Base-by-base conservation (phyloP, 352 stramenopile genomes). In the Globisporangium viniferum region DNA sequence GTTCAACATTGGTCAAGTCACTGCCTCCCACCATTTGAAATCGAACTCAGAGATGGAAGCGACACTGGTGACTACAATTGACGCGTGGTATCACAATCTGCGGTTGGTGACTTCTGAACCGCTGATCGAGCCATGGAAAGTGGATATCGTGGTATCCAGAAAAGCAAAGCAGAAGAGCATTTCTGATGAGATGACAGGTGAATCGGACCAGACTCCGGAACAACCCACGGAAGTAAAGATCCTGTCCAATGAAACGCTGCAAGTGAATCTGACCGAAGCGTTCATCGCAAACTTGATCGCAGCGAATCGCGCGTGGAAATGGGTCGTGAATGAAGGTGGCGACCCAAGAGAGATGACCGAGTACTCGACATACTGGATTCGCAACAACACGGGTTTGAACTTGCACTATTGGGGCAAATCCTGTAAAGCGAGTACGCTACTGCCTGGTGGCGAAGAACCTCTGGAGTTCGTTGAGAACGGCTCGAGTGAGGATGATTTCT, bases 331-430 rank as follows among this genome's bases (percentile, higher is more conserved):
- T n/a, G 81, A 86, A 68, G 78, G 81, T 36, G 81, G 74, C 10
- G 84, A 90, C 68, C 84, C 84, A 7, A 78, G 82, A 18, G 82
- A 93, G 69, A 89, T 89, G 74, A 86, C 79, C 12, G 82, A 93
- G 55, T 93, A 93, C 68, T 95, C 88, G 35, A 90, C 86, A 15
- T 94, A 94, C 62, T 93, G 85, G 82, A 94, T 95, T 53, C 83
- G 88, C 62, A 96, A 96, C 67, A 83, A 93, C 31, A 96, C 86
- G 3, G 89, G 89, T 33, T 73, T 96, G 36, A 73, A 73, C n/a
- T 69, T 96, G 64, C 75, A 81, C 20, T 95, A 95, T 58, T 92
- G 84, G 86, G 77, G 84, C 22, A 64, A 71, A 39, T 81, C 82
- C 8, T 90, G 84, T 63, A 79, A 78, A 14, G 72, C 87, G 14